Evolutionary conservation across 306 rosid species (phyloP).

Genomic region (Hylodesmum podocarpum): DNA sequence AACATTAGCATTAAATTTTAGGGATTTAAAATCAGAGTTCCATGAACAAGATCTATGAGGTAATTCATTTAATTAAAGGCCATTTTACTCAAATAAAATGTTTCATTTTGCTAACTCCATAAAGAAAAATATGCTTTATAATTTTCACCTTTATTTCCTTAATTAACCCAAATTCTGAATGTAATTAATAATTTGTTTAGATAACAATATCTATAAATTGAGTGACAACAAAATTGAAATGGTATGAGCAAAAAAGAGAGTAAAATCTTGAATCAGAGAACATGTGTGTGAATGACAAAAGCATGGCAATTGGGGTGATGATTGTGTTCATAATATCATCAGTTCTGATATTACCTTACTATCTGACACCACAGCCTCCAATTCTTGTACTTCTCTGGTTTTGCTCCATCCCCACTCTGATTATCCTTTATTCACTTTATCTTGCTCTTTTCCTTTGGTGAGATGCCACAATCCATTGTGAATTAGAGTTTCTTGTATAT

Average conservation of each 20-base stretch:
- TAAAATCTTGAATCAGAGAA: not conserved
- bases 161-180: not conserved
- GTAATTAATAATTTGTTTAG: not conserved
- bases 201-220: not conserved
- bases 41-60: not conserved
- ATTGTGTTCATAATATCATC: not conserved
- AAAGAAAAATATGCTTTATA: not conserved
- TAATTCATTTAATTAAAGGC: not conserved
- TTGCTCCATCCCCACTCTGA: not conserved
- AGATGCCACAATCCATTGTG: not conserved
- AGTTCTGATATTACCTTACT: not conserved
- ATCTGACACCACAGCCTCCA: not conserved
- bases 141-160: not conserved
- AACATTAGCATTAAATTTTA: not conserved
- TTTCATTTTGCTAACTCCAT: not conserved
- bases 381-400: not conserved
- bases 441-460: constrained; percentile 11
- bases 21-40: not conserved
- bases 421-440: not conserved
- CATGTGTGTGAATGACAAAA: not conserved
- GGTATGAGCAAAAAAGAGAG: not conserved
- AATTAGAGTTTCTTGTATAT: not conserved
- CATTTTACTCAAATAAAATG: not conserved
- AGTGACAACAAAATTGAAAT: not conserved
- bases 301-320: not conserved